A percentile compares a stretch with the other conserved stretches of the same genome.
Conservation (phyloP, 1,284 basidiomycete species). For the Microbotryomycetes sp. region DNA sequence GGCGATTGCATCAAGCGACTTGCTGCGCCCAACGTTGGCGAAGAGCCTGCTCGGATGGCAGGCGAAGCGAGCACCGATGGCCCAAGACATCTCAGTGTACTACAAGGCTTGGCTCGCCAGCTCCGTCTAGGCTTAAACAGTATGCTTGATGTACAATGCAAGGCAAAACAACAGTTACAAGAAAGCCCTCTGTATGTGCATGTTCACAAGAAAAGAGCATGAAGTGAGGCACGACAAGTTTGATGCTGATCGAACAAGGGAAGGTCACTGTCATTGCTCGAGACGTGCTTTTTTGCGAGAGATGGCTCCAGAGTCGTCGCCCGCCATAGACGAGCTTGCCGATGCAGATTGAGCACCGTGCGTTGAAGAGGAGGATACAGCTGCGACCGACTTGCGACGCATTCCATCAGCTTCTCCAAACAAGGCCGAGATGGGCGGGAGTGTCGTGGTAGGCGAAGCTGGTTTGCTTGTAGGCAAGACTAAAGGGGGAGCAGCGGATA, state of each 20-base stretch:
- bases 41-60: conserved; percentile 48
- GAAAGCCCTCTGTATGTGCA: too few relatives aligned
- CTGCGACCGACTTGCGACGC: background rate
- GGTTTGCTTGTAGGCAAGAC: background rate
- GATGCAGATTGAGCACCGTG: background rate
- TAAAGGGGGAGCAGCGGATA: too few relatives aligned
- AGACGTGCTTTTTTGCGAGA: background rate
- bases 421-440: background rate
- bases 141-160: too few relatives aligned
- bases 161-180: too few relatives aligned
- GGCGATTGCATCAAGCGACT: conserved; percentile 24
- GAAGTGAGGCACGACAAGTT: too few relatives aligned
- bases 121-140: too few relatives aligned
- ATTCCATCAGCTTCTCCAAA: background rate
- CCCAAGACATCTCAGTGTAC: conserved; percentile 48
- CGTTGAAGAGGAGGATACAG: background rate
- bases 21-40: conserved; percentile 46
- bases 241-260: too few relatives aligned
- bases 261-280: background rate
- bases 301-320: background rate
- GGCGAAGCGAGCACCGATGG: conserved; percentile 46
- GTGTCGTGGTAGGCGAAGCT: background rate
- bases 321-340: background rate
- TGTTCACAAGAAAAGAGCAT: too few relatives aligned
- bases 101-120: conserved; percentile 35